Conservation (phyloP, 1,139 yeast species). For the Suhomyces choctaworum region DNA sequence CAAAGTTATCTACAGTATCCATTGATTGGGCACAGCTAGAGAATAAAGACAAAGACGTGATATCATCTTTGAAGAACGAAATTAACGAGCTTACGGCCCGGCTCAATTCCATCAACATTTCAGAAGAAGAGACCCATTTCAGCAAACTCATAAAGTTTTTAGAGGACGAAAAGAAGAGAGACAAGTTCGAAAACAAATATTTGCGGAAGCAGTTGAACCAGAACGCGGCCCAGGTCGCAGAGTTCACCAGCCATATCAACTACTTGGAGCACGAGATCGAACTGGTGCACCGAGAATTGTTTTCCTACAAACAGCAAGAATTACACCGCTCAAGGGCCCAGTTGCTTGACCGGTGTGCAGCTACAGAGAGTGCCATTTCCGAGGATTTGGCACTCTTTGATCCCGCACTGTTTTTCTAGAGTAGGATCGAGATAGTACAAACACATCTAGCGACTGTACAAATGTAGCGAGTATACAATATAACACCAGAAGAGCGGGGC, state of each 20-base stretch:
- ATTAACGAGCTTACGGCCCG: conserved; percentile 31
- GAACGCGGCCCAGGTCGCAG: conserved; percentile 24
- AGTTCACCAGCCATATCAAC: conserved; percentile 29
- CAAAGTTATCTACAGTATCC: conserved; percentile 31
- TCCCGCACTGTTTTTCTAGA: conserved; percentile 1
- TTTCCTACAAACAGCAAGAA: background rate
- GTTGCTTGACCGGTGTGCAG: conserved; percentile 3
- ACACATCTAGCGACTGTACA: too few relatives aligned
- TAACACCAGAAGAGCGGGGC: too few relatives aligned
- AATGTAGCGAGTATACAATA: too few relatives aligned
- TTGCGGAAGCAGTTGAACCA: conserved; percentile 24
- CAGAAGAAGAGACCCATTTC: conserved; percentile 17
- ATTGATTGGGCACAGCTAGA: conserved; percentile 35
- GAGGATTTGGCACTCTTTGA: conserved; percentile 7
- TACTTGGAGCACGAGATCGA: conserved; percentile 30
- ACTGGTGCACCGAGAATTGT: conserved; percentile 6
- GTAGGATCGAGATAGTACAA: too few relatives aligned
- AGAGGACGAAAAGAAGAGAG: conserved; percentile 31
- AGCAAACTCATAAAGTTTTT: conserved; percentile 32
- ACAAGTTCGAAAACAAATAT: conserved; percentile 39
- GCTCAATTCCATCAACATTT: conserved; percentile 16
- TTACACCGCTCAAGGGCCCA: conserved; percentile 1
- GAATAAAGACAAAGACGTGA: conserved; percentile 29
- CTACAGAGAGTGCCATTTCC: background rate
- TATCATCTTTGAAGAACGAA: conserved; percentile 34